Evolutionary conservation across 495 filamentous ascomycete genomes (phyloP).

Genomic region (Hypoxylon intermedium): DNA sequence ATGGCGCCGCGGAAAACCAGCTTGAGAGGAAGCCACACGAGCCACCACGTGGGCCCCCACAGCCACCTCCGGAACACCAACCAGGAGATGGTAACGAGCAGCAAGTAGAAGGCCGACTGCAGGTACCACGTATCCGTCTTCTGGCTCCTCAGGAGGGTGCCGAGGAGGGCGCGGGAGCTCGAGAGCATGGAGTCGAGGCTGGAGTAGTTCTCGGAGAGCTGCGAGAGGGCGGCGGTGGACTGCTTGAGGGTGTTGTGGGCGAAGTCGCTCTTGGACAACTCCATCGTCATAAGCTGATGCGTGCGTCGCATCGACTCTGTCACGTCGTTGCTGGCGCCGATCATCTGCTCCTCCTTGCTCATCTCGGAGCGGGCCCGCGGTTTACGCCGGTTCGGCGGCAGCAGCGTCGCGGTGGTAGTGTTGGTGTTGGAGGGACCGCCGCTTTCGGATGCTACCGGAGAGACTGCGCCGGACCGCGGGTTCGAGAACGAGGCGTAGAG

Average conservation of each 20-base stretch:
- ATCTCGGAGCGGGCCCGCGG: slow-evolving; percentile 28
- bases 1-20: slow-evolving; percentile 58
- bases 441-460: slow-evolving; percentile 34
- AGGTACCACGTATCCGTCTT: slow-evolving; percentile 98
- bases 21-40: slow-evolving; percentile 80
- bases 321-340: slow-evolving; percentile 80
- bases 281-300: slow-evolving; percentile 80
- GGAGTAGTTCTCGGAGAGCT: slow-evolving; percentile 79
- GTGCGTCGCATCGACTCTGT: slow-evolving; percentile 84
- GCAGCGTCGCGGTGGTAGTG: slow-evolving; percentile 2
- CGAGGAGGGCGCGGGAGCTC: slow-evolving; percentile 74
- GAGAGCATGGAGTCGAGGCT: slow-evolving; percentile 77
- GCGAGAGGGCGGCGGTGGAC: slow-evolving; percentile 79
- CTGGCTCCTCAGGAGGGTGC: slow-evolving; percentile 79
- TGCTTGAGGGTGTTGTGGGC: slow-evolving; percentile 84
- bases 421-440: not conserved
- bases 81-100: slow-evolving; percentile 80
- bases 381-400: slow-evolving; percentile 27
- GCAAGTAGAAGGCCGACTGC: slow-evolving; percentile 81
- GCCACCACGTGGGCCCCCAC: slow-evolving; percentile 90
- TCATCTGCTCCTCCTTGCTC: slow-evolving; percentile 67
- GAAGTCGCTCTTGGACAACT: slow-evolving; percentile 84
- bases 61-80: slow-evolving; percentile 77
- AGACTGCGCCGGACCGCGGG: slow-evolving; percentile 46
- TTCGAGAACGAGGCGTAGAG: slow-evolving; percentile 69